Base-by-base conservation (phyloP, 768 basidiomycete species). In the Boletus rufocinnamomeus region DNA sequence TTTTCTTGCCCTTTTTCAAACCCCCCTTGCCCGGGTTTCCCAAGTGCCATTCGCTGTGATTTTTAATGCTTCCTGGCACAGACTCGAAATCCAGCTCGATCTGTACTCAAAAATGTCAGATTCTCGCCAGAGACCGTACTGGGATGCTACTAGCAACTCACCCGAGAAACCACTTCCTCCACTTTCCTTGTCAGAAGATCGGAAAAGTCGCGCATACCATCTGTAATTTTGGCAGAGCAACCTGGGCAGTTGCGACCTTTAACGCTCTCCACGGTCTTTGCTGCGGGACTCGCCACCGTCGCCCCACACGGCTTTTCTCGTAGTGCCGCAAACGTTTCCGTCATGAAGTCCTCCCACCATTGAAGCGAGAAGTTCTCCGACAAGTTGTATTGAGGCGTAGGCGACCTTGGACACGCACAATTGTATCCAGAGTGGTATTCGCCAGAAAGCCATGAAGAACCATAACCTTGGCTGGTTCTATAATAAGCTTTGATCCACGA, bases 281-380 rank as follows among this genome's bases (percentile, higher is more conserved):
- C 47, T 27, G 34, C 50, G 6, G 37, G 19, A 23, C 23, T 2
- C 37, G 48, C 38, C 23, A 67, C 58, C 4, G 54, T 61, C 16
- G 48, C 56, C 5, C 16, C 41, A 13, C 66, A 69, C n/a, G 67
- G 63, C 21, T 43, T 65, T 13, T 73, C 69, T 27, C 45, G 52
- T 34, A 73, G 35, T 0, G 16, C 57, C 19, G 14, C 2, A 16
- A 63, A 63, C 0, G 19, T 45, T 14, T 52, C 56, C 1, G 54
- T 41, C 66, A 71, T 65, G 25, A 63, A 69, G 3, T 61, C 44
- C 4, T 58, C 54, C 71, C 70, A 71, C 71, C 62, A 67, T 13
- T 55, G 48, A 30, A 62, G 61, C 7, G 60, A 53, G 3, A n/a
- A 0, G 10, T 0, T 2, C 4, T 27, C 25, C 23, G 56, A 68